A percentile compares a stretch with the other conserved stretches of the same genome.
These are phyloP conservation scores for Sugiyamaella sp. DNA, from an alignment of 1,139 yeast genomes.

Conservation along the genomic window DNA sequence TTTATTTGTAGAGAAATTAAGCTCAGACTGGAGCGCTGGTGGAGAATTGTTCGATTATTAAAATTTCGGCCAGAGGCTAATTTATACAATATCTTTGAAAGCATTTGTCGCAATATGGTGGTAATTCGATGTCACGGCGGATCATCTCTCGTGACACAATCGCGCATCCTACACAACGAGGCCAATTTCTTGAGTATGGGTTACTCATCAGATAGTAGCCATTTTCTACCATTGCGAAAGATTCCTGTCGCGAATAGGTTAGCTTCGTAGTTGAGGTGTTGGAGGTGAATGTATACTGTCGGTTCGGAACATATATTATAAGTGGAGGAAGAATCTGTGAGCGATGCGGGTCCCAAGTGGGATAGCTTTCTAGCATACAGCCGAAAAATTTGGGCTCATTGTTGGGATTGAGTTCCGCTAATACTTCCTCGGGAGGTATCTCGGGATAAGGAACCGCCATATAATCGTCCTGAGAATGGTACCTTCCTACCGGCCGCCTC, in stretches of 20 bases:
- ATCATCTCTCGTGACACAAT: slow-evolving; percentile 74
- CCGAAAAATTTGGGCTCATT: slow-evolving; percentile 61
- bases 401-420: slow-evolving; percentile 55
- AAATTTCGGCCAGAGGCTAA: slow-evolving; percentile 6
- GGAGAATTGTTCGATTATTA: neutral
- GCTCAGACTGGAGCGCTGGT: neutral
- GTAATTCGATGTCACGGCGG: slow-evolving; percentile 58
- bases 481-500: slow-evolving; percentile 28
- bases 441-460: slow-evolving; percentile 68
- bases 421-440: slow-evolving; percentile 65
- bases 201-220: slow-evolving; percentile 56
- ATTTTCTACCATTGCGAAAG: slow-evolving; percentile 51
- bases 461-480: slow-evolving; percentile 43
- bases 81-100: slow-evolving; percentile 63
- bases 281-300: slow-evolving; percentile 51
- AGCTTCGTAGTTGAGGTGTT: slow-evolving; percentile 53
- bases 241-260: slow-evolving; percentile 49
- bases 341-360: slow-evolving; percentile 36
- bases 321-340: slow-evolving; percentile 53
- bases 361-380: slow-evolving; percentile 64
- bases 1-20: slow-evolving; percentile 6
- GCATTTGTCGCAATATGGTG: slow-evolving; percentile 68
- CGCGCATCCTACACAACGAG: slow-evolving; percentile 81
- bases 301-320: slow-evolving; percentile 58
- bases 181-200: slow-evolving; percentile 56